Evolutionary conservation across 1,284 basidiomycete species (phyloP).

Genomic region (Stereum hirsutum): DNA sequence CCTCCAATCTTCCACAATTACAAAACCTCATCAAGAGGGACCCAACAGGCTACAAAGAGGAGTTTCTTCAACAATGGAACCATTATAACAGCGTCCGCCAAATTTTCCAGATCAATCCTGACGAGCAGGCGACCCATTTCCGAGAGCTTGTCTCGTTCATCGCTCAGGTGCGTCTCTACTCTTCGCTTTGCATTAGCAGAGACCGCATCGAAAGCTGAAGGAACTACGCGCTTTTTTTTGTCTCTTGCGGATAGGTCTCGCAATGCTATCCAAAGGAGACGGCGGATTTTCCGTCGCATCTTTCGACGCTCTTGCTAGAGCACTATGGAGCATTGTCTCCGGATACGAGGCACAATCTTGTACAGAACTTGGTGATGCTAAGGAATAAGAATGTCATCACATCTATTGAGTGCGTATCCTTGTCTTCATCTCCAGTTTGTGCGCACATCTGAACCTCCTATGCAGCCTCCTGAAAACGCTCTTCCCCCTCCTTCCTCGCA

Average conservation of each 20-base stretch:
- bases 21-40: constrained; percentile 98
- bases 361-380: constrained; percentile 89
- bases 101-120: constrained; percentile 73
- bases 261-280: constrained; percentile 89
- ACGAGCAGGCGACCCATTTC: constrained; percentile 78
- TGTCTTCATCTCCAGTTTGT: not conserved
- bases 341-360: constrained; percentile 75
- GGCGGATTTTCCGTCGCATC: constrained; percentile 69
- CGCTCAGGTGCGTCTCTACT: constrained; percentile 46
- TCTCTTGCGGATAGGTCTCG: constrained; percentile 45
- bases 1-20: constrained; percentile 70
- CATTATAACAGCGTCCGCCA: constrained; percentile 87
- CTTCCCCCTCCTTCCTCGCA: constrained; percentile 90
- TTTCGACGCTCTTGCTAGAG: constrained; percentile 70
- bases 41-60: constrained; percentile 86
- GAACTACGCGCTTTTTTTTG: constrained; percentile 3
- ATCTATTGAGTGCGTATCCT: constrained; percentile 73
- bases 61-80: constrained; percentile 98
- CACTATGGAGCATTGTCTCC: constrained; percentile 64
- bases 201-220: no score
- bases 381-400: constrained; percentile 90
- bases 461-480: constrained; percentile 80
- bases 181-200: no score
- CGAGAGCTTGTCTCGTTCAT: constrained; percentile 83
- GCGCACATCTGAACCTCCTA: constrained; percentile 4